These are phyloP conservation scores for Alternaria tenuissima DNA, from an alignment of 2,329 filamentous ascomycete species.

Conservation along the genomic window DNA sequence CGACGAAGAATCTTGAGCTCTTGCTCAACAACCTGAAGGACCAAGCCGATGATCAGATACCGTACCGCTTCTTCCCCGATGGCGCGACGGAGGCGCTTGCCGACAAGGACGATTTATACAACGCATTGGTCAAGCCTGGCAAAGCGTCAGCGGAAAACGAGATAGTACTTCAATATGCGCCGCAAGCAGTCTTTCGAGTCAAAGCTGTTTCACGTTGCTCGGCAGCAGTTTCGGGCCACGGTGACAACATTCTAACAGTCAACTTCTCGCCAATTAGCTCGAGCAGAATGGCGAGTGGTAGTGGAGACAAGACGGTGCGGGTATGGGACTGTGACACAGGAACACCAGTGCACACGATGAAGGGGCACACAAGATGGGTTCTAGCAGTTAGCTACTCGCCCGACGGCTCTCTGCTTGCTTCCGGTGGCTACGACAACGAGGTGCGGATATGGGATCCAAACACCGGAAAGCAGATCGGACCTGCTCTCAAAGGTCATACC, in stretches of 20 bases:
- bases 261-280: conserved; percentile 85
- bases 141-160: conserved; percentile 65
- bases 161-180: conserved; percentile 71
- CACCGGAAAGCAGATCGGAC: conserved; percentile 77
- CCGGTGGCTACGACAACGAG: conserved; percentile 91
- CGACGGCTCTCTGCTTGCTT: conserved; percentile 81
- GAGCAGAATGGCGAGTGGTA: conserved; percentile 82
- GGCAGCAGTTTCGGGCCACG: conserved; percentile 87
- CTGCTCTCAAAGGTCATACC: conserved; percentile 80
- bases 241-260: conserved; percentile 85
- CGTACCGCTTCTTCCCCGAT: conserved; percentile 70
- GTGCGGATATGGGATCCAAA: conserved; percentile 89
- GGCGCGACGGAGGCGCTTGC: conserved; percentile 54
- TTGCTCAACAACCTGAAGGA: conserved; percentile 85
- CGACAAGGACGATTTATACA: conserved; percentile 57
- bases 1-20: conserved; percentile 87
- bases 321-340: conserved; percentile 97
- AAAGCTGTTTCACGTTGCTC: conserved; percentile 91
- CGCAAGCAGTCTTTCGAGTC: conserved; percentile 93
- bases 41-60: conserved; percentile 68
- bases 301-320: conserved; percentile 87
- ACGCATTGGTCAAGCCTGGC: conserved; percentile 51
- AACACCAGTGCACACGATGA: conserved; percentile 83
- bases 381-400: conserved; percentile 87
- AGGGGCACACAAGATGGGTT: conserved; percentile 90